Conservation (phyloP, 78 protist species). For the Tieghemostelium lacteum region DNA sequence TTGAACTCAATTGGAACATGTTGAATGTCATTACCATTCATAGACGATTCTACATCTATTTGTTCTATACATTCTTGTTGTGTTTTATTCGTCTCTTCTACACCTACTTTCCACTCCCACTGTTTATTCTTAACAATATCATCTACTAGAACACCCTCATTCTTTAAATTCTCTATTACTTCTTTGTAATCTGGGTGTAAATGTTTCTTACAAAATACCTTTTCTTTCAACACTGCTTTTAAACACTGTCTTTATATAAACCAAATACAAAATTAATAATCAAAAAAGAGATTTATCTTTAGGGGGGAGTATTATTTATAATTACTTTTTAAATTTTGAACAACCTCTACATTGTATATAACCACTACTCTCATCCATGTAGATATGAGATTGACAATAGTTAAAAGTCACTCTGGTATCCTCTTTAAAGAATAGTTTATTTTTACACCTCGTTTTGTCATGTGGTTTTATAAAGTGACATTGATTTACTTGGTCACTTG, state of each 20-base stretch:
- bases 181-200: background rate
- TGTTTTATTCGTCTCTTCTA: background rate
- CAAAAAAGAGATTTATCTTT: background rate
- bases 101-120: background rate
- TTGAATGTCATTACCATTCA: background rate
- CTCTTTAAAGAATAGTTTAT: too few relatives aligned
- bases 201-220: background rate
- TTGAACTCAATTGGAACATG: background rate
- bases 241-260: slow-evolving; percentile 4
- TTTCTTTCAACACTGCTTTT: background rate
- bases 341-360: background rate
- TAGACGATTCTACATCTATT: too few relatives aligned
- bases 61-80: too few relatives aligned
- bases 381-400: too few relatives aligned
- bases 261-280: background rate
- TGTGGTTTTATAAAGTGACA: too few relatives aligned
- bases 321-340: background rate
- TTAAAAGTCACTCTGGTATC: too few relatives aligned
- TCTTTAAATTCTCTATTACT: background rate
- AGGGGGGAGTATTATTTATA: background rate
- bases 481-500: too few relatives aligned
- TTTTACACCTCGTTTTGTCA: too few relatives aligned
- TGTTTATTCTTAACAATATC: background rate
- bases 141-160: background rate
- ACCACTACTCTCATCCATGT: too few relatives aligned